A percentile compares a stretch with the other conserved stretches of the same genome.
Conservation (phyloP, 2,329 filamentous ascomycete species). For the Arachnomyces sp. region DNA sequence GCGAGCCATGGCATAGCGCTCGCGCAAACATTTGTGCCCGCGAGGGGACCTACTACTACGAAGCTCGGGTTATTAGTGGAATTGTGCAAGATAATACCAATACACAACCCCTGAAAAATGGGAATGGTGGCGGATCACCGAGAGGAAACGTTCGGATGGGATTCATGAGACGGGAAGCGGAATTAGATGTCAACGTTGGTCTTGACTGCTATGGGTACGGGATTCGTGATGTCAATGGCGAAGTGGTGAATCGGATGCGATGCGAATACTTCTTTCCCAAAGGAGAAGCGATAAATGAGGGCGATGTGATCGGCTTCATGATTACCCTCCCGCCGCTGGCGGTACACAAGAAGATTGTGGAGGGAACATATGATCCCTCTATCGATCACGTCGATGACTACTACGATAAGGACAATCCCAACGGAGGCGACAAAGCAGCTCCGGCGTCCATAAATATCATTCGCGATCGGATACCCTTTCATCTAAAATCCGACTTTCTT, state of each 20-base stretch:
- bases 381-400: constrained; percentile 48
- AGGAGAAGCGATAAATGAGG: constrained; percentile 71
- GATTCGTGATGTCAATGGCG: constrained; percentile 78
- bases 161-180: constrained; percentile 39
- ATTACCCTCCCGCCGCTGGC: constrained; percentile 80
- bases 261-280: constrained; percentile 82
- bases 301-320: constrained; percentile 89
- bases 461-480: constrained; percentile 87
- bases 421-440: constrained; percentile 1
- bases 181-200: constrained; percentile 54
- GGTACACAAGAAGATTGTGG: constrained; percentile 79
- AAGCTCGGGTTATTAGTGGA: constrained; percentile 80
- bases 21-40: constrained; percentile 83
- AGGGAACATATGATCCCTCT: constrained; percentile 78
- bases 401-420: not conserved
- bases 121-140: constrained; percentile 17
- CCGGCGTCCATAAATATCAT: constrained; percentile 71
- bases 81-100: constrained; percentile 17
- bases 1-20: constrained; percentile 87
- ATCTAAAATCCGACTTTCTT: constrained; percentile 87
- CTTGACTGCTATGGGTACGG: constrained; percentile 95
- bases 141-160: constrained; percentile 42
- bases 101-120: constrained; percentile 14
- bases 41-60: constrained; percentile 88
- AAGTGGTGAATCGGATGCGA: constrained; percentile 87